These are phyloP conservation scores for Trametes sanguinea DNA, from an alignment of 768 basidiomycete species.

Conservation along the genomic window DNA sequence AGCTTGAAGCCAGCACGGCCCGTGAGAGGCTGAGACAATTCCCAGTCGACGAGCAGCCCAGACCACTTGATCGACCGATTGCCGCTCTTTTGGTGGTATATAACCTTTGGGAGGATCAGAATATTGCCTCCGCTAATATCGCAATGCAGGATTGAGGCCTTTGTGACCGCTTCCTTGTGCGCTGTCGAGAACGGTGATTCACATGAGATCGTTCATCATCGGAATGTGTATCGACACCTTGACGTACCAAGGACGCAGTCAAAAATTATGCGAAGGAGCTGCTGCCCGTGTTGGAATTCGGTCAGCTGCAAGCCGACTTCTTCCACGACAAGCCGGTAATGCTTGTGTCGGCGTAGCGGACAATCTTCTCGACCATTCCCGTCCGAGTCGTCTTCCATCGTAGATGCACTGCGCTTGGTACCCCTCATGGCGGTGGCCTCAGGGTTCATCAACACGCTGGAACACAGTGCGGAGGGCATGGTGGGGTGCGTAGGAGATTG, in stretches of 20 bases:
- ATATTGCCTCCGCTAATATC: constrained; percentile 15
- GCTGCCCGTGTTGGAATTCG: not conserved
- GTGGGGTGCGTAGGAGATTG: not conserved
- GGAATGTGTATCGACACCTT: not conserved
- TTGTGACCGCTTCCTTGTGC: not conserved
- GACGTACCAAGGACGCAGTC: constrained; percentile 6
- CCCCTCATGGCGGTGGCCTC: not conserved
- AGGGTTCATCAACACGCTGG: too few species aligned
- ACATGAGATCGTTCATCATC: not conserved
- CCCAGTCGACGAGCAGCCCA: not conserved
- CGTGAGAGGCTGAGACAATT: not conserved
- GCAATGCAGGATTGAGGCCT: constrained; percentile 1
- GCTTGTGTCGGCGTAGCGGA: not conserved
- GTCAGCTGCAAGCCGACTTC: constrained; percentile 3
- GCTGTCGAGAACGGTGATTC: not conserved
- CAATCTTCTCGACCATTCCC: not conserved
- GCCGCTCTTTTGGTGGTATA: not conserved
- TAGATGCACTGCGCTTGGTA: not conserved
- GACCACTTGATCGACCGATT: not conserved
- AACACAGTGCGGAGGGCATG: too few species aligned
- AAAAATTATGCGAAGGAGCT: not conserved
- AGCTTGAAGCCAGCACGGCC: not conserved
- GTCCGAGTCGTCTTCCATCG: not conserved
- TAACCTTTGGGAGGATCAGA: not conserved
- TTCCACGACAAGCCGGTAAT: constrained; percentile 10